A percentile compares a stretch with the other conserved stretches of the same genome.
phyloP scores from a whole-genome alignment of 2,329 filamentous ascomycete genomes.

The Capronia epimyces region DNA sequence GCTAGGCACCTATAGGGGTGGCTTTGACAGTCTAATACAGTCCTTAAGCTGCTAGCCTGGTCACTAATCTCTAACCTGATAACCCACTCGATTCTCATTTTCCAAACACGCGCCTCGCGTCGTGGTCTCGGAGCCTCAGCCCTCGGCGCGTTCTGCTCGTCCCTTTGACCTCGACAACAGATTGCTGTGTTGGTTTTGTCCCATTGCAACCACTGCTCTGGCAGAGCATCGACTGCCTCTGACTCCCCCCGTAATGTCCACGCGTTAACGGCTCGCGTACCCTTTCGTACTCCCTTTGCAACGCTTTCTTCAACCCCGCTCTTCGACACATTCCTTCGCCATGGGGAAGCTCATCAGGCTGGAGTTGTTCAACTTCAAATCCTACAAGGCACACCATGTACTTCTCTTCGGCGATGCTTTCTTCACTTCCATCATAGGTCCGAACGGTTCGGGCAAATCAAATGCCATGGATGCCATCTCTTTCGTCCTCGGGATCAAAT shows the following conservation, averaged over 20 bases:
- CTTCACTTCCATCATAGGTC: slow-evolving; percentile 98
- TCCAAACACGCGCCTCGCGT: neutral
- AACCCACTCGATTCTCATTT: neutral
- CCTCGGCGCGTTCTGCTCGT: neutral
- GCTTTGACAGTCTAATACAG: neutral
- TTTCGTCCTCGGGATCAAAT: slow-evolving; percentile 97
- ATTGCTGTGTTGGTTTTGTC: neutral
- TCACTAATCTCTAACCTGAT: neutral
- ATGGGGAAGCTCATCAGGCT: slow-evolving; percentile 97
- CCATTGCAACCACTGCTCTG: neutral
- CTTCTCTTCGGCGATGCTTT: slow-evolving; percentile 96
- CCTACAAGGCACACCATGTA: slow-evolving; percentile 93
- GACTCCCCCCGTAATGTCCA: neutral
- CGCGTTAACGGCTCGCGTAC: neutral
- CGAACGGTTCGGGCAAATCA: slow-evolving; percentile 98
- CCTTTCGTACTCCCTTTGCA: neutral
- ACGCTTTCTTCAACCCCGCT: neutral
- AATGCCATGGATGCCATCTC: slow-evolving; percentile 99
- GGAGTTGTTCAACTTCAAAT: slow-evolving; percentile 98
- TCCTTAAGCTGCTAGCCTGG: neutral
- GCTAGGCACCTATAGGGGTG: neutral
- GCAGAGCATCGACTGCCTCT: neutral
- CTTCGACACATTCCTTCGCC: slow-evolving; percentile 35
- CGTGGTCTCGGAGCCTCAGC: neutral
- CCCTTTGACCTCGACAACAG: neutral